Base-by-base conservation (phyloP, 1,284 basidiomycete genomes). In the Rhodotorula glutinis region DNA sequence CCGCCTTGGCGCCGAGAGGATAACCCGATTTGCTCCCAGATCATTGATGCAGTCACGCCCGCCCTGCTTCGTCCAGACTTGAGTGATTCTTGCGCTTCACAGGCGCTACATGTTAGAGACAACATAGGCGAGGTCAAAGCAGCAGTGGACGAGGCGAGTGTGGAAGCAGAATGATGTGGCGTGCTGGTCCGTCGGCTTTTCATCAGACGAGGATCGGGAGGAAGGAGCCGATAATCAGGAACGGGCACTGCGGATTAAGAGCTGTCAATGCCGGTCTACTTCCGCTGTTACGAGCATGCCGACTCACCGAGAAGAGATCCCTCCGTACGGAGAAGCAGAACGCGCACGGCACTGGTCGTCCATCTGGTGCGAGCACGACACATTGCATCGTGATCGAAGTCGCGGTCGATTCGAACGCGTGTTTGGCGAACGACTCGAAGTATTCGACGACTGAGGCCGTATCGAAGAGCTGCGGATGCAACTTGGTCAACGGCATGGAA, bases 351-450 rank as follows among this genome's bases (percentile, higher is more conserved):
- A 94, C 86, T 1, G 88, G 88, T 9, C 87, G 85, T n/a, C 90
- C 90, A 49, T 83, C 85, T 4, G 90, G 89, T 77, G 90, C 91
- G 71, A 91, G 83, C 49, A 97, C 80, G 40, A 91, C 88, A 69
- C 90, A 92, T 76, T 92, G 89, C 72, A 90, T 90, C 79, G 91
- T 93, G 63, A 96, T 91, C n/a, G 90, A 90, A 79, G 71, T 69
- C 44, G 91, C 91, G 60, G 91, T 92, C 79, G 92, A 94, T 80
- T 96, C 92, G 74, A 97, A 97, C 9, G 93, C 93, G 79, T 95
- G 91, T 62, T 87, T 86, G 29, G 91, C 90, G 78, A 95, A 96
- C 79, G 90, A 91, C 79, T 96, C 93, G 88, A 90, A 96, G 79
- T 95, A 96, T 77, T 92, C 89, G 62, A 96, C 90, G 33, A 89